These are phyloP conservation scores for Lactuca saligna DNA, from an alignment of 129 eudicot genomes.

Conservation along the genomic window DNA sequence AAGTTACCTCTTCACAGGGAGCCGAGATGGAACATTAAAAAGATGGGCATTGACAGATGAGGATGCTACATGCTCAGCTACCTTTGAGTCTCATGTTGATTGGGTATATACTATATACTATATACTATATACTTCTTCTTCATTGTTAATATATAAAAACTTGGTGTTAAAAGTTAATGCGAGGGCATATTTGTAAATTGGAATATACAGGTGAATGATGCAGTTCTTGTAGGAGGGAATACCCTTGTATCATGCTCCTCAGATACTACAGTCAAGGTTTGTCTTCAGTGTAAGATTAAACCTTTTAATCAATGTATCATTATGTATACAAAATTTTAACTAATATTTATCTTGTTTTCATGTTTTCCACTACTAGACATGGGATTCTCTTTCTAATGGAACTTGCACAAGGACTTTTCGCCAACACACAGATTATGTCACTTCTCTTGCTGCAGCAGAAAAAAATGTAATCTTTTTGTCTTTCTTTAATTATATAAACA, in stretches of 20 bases:
- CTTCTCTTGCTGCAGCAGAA: slow-evolving; percentile 90
- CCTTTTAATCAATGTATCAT: slow-evolving; percentile 1
- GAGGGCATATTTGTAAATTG: background rate
- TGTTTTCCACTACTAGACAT: slow-evolving; percentile 46
- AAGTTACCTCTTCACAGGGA: slow-evolving; percentile 78
- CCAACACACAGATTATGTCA: slow-evolving; percentile 95
- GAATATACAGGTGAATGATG: slow-evolving; percentile 86
- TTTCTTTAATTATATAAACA: background rate
- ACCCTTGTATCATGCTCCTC: slow-evolving; percentile 94
- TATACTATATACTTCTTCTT: background rate
- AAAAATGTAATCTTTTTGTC: slow-evolving; percentile 48
- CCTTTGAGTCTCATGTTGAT: slow-evolving; percentile 97
- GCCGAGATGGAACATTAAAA: slow-evolving; percentile 95
- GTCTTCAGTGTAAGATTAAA: slow-evolving; percentile 27
- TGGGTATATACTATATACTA: slow-evolving; percentile 46
- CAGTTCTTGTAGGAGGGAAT: slow-evolving; percentile 74
- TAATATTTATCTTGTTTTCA: slow-evolving; percentile 1
- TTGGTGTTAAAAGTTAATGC: slow-evolving; percentile 9
- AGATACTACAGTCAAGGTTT: slow-evolving; percentile 93
- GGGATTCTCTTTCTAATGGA: slow-evolving; percentile 87
- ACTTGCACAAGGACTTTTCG: slow-evolving; percentile 77
- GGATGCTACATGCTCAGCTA: slow-evolving; percentile 75
- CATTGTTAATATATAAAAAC: background rate
- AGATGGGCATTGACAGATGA: slow-evolving; percentile 85
- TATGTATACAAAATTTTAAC: slow-evolving; percentile 13